phyloP scores from a whole-genome alignment of 169 alveolate species.

The Plasmodium gaboni region DNA sequence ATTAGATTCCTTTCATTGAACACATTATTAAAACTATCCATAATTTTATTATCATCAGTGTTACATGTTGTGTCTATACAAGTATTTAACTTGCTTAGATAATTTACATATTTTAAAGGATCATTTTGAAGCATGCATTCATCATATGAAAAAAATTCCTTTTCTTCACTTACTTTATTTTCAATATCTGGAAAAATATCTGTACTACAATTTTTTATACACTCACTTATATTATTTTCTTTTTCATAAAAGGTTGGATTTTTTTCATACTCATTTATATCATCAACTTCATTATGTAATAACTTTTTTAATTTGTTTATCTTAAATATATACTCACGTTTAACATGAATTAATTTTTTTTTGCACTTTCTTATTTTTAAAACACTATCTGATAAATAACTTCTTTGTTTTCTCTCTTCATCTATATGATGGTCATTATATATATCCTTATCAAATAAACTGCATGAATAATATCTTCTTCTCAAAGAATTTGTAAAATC shows the following conservation, averaged over 20 bases:
- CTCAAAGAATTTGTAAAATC: no score
- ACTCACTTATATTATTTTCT: neutral
- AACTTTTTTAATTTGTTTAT: slow-evolving; percentile 3
- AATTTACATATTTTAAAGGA: neutral
- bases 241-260: neutral
- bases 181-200: neutral
- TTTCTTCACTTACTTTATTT: no score
- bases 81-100: slow-evolving; percentile 5
- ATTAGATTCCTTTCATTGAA: neutral
- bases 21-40: neutral
- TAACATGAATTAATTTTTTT: slow-evolving; percentile 21
- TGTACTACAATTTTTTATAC: no score
- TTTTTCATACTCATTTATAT: neutral
- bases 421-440: no score
- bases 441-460: neutral
- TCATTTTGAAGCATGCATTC: neutral
- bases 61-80: neutral
- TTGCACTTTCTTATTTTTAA: slow-evolving; percentile 20
- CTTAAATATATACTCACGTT: slow-evolving; percentile 8
- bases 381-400: slow-evolving; percentile 47
- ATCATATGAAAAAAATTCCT: no score
- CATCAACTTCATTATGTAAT: neutral
- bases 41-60: neutral
- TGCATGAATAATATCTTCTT: slow-evolving; percentile 24
- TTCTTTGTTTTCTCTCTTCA: neutral